These are phyloP conservation scores for Triticum monococcum DNA, from an alignment of 176 grass and related monocot species.

Conservation along the genomic window DNA sequence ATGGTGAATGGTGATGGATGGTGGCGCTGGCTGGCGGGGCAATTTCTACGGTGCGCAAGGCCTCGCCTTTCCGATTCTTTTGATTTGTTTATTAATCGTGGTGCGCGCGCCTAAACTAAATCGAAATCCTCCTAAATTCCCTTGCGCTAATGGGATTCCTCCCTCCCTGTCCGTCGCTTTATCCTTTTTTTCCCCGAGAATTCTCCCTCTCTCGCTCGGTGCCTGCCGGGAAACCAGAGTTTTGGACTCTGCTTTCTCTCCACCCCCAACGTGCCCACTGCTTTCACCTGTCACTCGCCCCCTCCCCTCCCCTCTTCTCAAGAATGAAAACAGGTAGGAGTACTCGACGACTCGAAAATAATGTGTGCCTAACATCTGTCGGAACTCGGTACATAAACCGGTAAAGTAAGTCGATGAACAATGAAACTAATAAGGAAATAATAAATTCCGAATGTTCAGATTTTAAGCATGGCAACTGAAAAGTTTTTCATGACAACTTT, in stretches of 20 bases:
- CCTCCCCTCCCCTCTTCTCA: neutral
- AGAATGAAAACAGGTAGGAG: neutral
- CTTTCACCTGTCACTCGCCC: neutral
- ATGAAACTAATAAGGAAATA: too few relatives aligned
- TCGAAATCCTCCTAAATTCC: neutral
- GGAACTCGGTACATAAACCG: too few relatives aligned
- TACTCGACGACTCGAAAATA: too few relatives aligned
- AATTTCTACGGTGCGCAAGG: conserved; percentile 49
- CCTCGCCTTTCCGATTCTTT: conserved; percentile 43
- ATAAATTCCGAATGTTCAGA: too few relatives aligned
- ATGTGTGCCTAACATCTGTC: too few relatives aligned
- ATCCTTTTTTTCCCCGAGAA: neutral
- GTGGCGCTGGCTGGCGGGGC: neutral
- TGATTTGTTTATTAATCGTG: conserved; percentile 43
- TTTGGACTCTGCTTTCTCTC: too few relatives aligned
- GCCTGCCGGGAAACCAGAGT: too few relatives aligned
- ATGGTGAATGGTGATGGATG: conserved; percentile 15
- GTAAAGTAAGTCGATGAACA: too few relatives aligned
- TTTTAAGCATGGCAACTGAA: too few relatives aligned
- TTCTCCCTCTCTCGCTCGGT: neutral
- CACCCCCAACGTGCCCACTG: neutral
- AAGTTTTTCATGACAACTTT: too few relatives aligned
- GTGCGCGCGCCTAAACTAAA: neutral
- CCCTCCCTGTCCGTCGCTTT: conserved; percentile 4
- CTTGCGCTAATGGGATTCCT: conserved; percentile 29